Conservation (phyloP, 495 filamentous ascomycete species). For the Durotheca rogersii region DNA sequence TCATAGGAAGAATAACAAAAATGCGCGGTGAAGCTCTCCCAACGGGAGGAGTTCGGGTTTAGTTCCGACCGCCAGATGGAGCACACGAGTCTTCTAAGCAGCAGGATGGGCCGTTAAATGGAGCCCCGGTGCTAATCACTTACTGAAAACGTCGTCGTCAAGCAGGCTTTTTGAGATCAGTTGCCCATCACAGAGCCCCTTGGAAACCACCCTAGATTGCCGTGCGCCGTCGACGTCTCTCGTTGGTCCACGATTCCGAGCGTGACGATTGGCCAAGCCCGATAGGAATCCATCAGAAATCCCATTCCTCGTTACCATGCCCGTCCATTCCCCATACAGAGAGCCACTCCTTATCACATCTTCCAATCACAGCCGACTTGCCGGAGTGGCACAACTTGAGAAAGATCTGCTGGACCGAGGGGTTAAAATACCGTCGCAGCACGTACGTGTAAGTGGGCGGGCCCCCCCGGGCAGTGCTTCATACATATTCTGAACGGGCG, state of each 20-base stretch:
- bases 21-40: slow-evolving; percentile 16
- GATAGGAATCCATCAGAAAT: slow-evolving; percentile 31
- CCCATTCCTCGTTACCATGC: slow-evolving; percentile 31
- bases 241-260: slow-evolving; percentile 8
- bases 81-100: slow-evolving; percentile 20
- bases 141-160: slow-evolving; percentile 30
- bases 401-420: slow-evolving; percentile 23
- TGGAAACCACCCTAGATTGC: slow-evolving; percentile 29
- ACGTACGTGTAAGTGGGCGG: slow-evolving; percentile 3
- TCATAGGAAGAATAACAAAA: no score
- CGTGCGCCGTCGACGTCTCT: slow-evolving; percentile 28
- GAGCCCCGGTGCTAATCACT: slow-evolving; percentile 29
- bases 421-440: background rate
- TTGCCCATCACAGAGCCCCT: slow-evolving; percentile 33
- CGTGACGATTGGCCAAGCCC: slow-evolving; percentile 26
- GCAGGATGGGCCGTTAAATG: slow-evolving; percentile 28
- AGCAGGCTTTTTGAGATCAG: slow-evolving; percentile 34
- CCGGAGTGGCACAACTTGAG: slow-evolving; percentile 24
- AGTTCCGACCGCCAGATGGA: slow-evolving; percentile 30
- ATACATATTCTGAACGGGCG: background rate
- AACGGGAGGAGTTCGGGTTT: slow-evolving; percentile 15
- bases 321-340: slow-evolving; percentile 27
- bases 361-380: slow-evolving; percentile 22
- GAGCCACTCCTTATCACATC: slow-evolving; percentile 21
- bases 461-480: no score